A percentile compares a stretch with the other conserved stretches of the same genome.
These are phyloP conservation scores for Coccomyxa sp. DNA, from an alignment of 139 green algal species.

Conservation along the genomic window DNA sequence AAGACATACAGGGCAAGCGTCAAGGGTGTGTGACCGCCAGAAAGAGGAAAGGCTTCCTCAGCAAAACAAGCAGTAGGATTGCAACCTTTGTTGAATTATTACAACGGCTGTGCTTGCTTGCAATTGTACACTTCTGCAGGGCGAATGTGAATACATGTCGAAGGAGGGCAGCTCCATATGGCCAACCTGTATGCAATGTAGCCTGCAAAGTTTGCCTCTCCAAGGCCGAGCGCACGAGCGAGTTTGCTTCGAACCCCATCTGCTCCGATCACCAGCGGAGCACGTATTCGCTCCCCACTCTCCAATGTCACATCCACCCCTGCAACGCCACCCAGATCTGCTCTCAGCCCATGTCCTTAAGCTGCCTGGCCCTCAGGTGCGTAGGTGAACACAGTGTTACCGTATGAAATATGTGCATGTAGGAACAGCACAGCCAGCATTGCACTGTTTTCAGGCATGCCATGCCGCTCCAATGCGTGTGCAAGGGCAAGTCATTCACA, in stretches of 20 bases:
- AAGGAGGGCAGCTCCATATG: neutral
- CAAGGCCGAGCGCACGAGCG: constrained; percentile 26
- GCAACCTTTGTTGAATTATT: too few species aligned
- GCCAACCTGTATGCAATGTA: constrained; percentile 52
- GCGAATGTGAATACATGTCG: too few species aligned
- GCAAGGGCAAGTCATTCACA: too few species aligned
- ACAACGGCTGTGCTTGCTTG: too few species aligned
- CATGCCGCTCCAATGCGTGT: too few species aligned
- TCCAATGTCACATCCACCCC: constrained; percentile 20
- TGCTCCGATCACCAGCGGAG: constrained; percentile 44
- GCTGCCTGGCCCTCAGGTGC: too few species aligned
- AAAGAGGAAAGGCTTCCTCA: too few species aligned
- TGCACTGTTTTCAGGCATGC: neutral
- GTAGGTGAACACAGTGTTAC: too few species aligned
- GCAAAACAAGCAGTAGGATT: too few species aligned
- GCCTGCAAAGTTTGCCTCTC: constrained; percentile 39
- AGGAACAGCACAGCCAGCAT: neutral
- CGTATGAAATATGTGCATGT: neutral
- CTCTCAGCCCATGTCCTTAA: too few species aligned
- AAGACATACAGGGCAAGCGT: neutral
- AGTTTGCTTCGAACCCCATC: constrained; percentile 52
- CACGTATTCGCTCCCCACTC: constrained; percentile 13
- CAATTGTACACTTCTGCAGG: too few species aligned
- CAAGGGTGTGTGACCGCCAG: too few species aligned
- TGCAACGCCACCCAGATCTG: neutral